Conservation (phyloP, 331 rosid genomes). For the Dryas integrifolia region DNA sequence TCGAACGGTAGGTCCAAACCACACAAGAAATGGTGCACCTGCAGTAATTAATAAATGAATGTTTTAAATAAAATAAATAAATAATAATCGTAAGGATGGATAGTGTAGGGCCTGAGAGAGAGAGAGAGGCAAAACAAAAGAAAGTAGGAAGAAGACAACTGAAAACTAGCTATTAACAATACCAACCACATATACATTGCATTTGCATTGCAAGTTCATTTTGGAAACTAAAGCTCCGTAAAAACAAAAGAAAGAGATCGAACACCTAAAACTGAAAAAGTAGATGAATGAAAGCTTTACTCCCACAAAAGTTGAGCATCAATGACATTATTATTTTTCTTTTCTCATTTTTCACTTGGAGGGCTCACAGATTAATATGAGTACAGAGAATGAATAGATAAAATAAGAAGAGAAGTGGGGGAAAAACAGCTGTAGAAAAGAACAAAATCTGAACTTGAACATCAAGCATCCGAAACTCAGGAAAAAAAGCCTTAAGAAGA, state of each 20-base stretch:
- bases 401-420: background rate
- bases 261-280: slow-evolving; percentile 42
- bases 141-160: slow-evolving; percentile 62
- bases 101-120: slow-evolving; percentile 66
- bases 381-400: background rate
- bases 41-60: background rate
- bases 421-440: slow-evolving; percentile 24
- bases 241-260: slow-evolving; percentile 45
- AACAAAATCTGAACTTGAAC: slow-evolving; percentile 59
- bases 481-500: slow-evolving; percentile 42
- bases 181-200: slow-evolving; percentile 34
- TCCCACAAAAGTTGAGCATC: slow-evolving; percentile 17
- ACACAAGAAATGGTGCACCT: slow-evolving; percentile 87
- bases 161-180: slow-evolving; percentile 50
- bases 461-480: slow-evolving; percentile 47
- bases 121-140: slow-evolving; percentile 22
- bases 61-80: background rate
- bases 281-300: slow-evolving; percentile 47
- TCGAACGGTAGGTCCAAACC: slow-evolving; percentile 93
- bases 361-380: background rate
- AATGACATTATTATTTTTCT: too few relatives aligned
- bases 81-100: slow-evolving; percentile 29
- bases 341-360: too few relatives aligned
- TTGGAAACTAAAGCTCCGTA: slow-evolving; percentile 43
- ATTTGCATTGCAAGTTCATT: slow-evolving; percentile 33